These are phyloP conservation scores for Thalassiosira mediterranea DNA, from an alignment of 352 stramenopile genomes.

Conservation along the genomic window DNA sequence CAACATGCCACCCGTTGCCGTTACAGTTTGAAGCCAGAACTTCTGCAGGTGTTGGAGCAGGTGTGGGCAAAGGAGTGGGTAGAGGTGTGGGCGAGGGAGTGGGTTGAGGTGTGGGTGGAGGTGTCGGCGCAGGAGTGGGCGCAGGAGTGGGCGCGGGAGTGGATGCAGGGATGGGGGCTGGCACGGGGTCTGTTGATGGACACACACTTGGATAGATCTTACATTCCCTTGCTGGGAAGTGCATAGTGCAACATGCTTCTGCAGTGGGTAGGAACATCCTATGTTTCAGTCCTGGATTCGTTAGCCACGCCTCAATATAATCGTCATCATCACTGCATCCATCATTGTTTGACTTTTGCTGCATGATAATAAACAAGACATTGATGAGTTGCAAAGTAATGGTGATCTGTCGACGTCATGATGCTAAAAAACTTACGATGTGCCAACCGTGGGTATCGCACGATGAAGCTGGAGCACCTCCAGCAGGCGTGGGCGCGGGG, in stretches of 20 bases:
- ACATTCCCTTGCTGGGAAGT: not conserved
- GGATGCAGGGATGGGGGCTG: no score
- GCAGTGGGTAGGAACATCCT: not conserved
- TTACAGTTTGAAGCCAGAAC: not conserved
- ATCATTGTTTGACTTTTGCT: conserved; percentile 8
- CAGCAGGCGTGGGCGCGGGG: no score
- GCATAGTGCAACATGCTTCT: not conserved
- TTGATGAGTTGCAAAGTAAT: no score
- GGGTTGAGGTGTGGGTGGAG: not conserved
- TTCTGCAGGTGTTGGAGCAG: not conserved
- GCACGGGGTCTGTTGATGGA: no score
- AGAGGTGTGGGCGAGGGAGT: not conserved
- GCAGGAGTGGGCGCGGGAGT: not conserved
- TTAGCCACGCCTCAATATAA: not conserved
- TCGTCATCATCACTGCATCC: conserved; percentile 13
- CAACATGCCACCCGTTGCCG: conserved; percentile 5
- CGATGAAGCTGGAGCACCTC: not conserved
- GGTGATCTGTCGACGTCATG: no score
- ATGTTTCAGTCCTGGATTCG: not conserved
- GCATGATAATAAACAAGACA: no score
- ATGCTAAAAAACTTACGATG: no score
- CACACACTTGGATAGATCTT: no score
- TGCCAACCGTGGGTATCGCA: no score
- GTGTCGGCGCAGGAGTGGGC: not conserved
- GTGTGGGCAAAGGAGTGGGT: no score